Percentiles rank a stretch among this genome's conserved stretches.
phyloP scores from a whole-genome alignment of 2,329 filamentous ascomycete genomes.

The Penicillium sp. region DNA sequence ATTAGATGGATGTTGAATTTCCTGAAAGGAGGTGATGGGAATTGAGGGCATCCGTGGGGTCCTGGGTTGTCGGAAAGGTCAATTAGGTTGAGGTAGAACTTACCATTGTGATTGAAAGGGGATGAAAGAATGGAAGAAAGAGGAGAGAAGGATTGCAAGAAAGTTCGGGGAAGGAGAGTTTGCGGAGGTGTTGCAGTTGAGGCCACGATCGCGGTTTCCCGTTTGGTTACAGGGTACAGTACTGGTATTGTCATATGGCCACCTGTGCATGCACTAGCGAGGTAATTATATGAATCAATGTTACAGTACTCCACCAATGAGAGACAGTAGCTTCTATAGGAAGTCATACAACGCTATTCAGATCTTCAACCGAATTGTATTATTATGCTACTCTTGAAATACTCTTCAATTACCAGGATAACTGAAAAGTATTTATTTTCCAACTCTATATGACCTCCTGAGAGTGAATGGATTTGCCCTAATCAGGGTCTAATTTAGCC shows the following conservation, averaged over 20 bases:
- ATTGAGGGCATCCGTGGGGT: background rate
- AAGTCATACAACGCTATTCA: background rate
- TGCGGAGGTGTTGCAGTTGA: slow-evolving; percentile 20
- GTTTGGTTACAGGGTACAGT: slow-evolving; percentile 17
- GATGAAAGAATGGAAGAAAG: slow-evolving; percentile 10
- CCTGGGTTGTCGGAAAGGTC: background rate
- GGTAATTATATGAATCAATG: background rate
- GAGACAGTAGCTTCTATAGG: slow-evolving; percentile 1
- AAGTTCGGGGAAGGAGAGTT: slow-evolving; percentile 17
- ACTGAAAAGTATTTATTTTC: no score
- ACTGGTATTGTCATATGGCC: slow-evolving; percentile 7
- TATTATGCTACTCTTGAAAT: no score
- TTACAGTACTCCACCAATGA: slow-evolving; percentile 10
- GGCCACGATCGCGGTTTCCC: slow-evolving; percentile 29
- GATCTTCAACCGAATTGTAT: no score
- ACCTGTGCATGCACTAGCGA: background rate
- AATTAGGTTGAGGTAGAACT: slow-evolving; percentile 1
- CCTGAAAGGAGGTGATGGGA: slow-evolving; percentile 2
- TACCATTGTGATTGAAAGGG: slow-evolving; percentile 22
- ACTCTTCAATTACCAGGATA: no score
- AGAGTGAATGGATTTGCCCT: no score
- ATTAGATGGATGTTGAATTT: slow-evolving; percentile 3
- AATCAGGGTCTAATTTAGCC: no score
- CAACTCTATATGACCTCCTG: no score
- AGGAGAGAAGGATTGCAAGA: slow-evolving; percentile 8